These are phyloP conservation scores for Aphanocladium album DNA, from an alignment of 2,329 filamentous ascomycete species.

Conservation along the genomic window DNA sequence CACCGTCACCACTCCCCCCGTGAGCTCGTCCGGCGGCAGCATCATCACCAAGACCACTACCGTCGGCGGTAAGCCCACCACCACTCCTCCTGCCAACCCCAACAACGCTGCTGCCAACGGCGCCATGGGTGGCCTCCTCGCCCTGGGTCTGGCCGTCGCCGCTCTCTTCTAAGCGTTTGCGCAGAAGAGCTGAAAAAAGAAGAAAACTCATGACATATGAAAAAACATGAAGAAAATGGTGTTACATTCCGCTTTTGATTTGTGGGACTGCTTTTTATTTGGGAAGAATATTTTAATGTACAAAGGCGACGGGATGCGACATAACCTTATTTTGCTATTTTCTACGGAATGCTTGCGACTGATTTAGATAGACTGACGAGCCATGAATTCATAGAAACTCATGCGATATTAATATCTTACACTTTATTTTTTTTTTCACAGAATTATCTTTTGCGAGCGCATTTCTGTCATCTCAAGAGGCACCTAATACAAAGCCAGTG, in stretches of 20 bases:
- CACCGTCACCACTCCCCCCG: too few relatives aligned
- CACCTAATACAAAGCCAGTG: too few relatives aligned
- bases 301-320: background rate
- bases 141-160: slow-evolving; percentile 33
- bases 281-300: background rate
- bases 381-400: background rate
- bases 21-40: too few relatives aligned
- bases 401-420: background rate
- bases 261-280: background rate
- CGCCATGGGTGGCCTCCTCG: slow-evolving; percentile 28
- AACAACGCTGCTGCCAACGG: slow-evolving; percentile 26
- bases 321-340: background rate
- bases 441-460: too few relatives aligned
- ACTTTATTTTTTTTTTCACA: background rate
- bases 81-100: slow-evolving; percentile 20
- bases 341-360: background rate
- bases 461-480: too few relatives aligned
- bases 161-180: slow-evolving; percentile 34
- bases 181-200: background rate
- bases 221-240: background rate
- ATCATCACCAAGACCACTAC: background rate
- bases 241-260: background rate
- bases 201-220: background rate
- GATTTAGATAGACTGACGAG: background rate
- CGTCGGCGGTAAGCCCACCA: slow-evolving; percentile 2